Conservation (phyloP, 495 filamentous ascomycete genomes). For the Aspergillus baeticus region DNA sequence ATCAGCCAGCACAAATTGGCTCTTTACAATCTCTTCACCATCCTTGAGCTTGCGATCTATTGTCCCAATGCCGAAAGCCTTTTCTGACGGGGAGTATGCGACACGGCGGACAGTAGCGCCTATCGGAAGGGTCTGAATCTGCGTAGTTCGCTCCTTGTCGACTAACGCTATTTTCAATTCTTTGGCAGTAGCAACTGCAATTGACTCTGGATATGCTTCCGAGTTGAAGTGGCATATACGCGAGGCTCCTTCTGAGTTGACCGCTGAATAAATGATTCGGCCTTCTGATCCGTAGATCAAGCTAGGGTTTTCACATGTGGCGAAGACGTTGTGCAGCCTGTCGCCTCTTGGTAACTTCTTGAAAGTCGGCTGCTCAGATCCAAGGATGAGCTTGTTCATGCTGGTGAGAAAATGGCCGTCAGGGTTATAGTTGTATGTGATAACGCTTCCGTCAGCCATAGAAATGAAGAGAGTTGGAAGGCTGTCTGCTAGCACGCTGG, state of each 20-base stretch:
- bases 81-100: slow-evolving; percentile 76
- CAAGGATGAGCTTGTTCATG: slow-evolving; percentile 80
- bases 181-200: slow-evolving; percentile 73
- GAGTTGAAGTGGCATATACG: slow-evolving; percentile 79
- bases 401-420: slow-evolving; percentile 57
- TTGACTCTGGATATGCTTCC: slow-evolving; percentile 74
- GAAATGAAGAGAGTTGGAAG: slow-evolving; percentile 81
- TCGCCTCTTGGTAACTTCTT: slow-evolving; percentile 67
- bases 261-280: slow-evolving; percentile 86
- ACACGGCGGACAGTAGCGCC: slow-evolving; percentile 83
- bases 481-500: slow-evolving; percentile 61
- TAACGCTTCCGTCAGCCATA: slow-evolving; percentile 92
- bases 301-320: slow-evolving; percentile 89
- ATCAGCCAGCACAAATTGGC: slow-evolving; percentile 60
- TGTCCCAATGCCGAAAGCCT: slow-evolving; percentile 83
- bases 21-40: slow-evolving; percentile 57
- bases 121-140: slow-evolving; percentile 75
- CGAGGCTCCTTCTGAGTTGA: slow-evolving; percentile 86
- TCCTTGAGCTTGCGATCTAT: slow-evolving; percentile 62
- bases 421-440: slow-evolving; percentile 75
- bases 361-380: slow-evolving; percentile 79
- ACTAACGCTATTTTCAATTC: slow-evolving; percentile 80
- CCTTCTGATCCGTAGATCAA: slow-evolving; percentile 88
- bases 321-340: slow-evolving; percentile 77
- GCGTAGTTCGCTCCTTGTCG: slow-evolving; percentile 81